Evolutionary conservation across 441 rosid genomes (phyloP), one percentile per base, ranked within the genome.

Genomic region (Kokia cookei): DNA sequence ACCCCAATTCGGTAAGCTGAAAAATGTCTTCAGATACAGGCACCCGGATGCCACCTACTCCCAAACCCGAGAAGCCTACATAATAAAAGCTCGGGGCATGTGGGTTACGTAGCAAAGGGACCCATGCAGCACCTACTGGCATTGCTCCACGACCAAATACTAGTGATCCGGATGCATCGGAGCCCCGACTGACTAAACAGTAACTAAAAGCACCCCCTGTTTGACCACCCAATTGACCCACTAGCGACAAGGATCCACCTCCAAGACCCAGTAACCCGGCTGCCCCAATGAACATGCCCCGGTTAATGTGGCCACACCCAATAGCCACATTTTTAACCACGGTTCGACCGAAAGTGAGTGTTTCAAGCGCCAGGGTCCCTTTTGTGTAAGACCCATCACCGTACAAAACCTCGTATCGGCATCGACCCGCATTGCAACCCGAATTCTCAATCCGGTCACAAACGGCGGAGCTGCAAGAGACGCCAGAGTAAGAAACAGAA

Each of bases 371-470:
- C 45, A 91, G 68, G 0, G 87, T 86, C 2, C 98, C 97, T 1
- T 89, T 93, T 0, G 98, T 93, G 74, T 84, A 91, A 6, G 99
- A 93, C n/a, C 99, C 97, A 77, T 95, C 99, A 3, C 97, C 98
- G 65, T 95, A 95, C 73, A 86, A 84, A 6, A 95, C 98, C 86
- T 95, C 91, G 76, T 93, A 95, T 9, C 90, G 79, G 51, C 98
- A 95, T 2, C 88, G 87, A n/a, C 97, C 98, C 4, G 87, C 87
- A 35, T 86, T 84, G 73, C 97, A 93, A 45, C 88, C 92, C 35
- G 87, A 80, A 77, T 88, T 88, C 76, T 89, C 94, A 15, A 95
- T 75, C 43, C 88, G 90, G 81, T 87, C 88, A 37, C 99, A 95
- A 0, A 93, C 90, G 1, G 91, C 47, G 7, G 98, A 93, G 65